A percentile compares a stretch with the other conserved stretches of the same genome.
phyloP scores from a whole-genome alignment of 176 grass and related monocot species.

The Triticum urartu region DNA sequence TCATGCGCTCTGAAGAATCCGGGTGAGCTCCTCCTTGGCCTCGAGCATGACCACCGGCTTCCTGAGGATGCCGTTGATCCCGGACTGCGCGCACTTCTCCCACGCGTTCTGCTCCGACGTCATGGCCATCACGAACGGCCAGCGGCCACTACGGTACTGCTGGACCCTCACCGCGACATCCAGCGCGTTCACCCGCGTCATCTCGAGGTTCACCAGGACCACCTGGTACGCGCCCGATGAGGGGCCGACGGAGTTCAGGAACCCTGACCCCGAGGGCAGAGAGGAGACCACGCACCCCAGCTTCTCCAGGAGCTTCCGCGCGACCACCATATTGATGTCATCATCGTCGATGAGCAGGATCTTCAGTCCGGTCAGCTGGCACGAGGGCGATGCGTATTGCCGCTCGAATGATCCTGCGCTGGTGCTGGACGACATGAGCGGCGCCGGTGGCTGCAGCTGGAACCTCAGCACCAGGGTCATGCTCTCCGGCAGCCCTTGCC shows the following conservation, averaged over 20 bases:
- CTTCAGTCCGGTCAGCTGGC: constrained; percentile 47
- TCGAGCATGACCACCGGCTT: constrained; percentile 45
- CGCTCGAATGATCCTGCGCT: constrained; percentile 32
- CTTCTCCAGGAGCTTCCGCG: constrained; percentile 69
- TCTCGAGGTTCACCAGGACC: constrained; percentile 61
- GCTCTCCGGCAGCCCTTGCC: constrained; percentile 58
- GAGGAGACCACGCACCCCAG: constrained; percentile 62
- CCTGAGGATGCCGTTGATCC: constrained; percentile 51
- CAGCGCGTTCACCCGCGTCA: constrained; percentile 43
- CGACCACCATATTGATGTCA: constrained; percentile 50
- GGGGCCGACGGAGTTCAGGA: constrained; percentile 43
- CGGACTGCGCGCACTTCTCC: constrained; percentile 57
- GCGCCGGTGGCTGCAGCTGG: constrained; percentile 48
- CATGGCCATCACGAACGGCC: constrained; percentile 69
- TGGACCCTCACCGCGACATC: constrained; percentile 53
- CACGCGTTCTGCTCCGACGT: constrained; percentile 48
- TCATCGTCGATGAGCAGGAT: constrained; percentile 77
- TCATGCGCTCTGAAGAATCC: constrained; percentile 49
- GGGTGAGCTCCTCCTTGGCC: constrained; percentile 43
- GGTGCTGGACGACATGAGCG: constrained; percentile 4
- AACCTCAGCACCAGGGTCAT: constrained; percentile 77
- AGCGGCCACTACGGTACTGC: constrained; percentile 43
- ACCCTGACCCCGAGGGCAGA: constrained; percentile 47
- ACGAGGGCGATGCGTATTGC: constrained; percentile 7
- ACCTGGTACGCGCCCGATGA: constrained; percentile 43